Base-by-base conservation (phyloP, 2,329 filamentous ascomycete species). In the Aspergillus vadensis region DNA sequence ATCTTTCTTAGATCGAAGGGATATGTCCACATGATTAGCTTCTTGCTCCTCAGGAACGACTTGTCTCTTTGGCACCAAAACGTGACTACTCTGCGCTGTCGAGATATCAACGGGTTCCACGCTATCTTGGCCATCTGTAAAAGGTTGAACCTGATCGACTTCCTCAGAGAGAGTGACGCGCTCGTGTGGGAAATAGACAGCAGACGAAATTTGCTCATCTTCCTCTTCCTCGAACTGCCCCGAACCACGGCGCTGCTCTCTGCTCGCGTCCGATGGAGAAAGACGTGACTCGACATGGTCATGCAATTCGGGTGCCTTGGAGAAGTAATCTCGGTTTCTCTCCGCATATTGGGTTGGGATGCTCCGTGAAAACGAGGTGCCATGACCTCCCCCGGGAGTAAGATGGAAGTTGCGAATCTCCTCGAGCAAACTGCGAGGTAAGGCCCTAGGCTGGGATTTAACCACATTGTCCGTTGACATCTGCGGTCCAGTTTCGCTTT, bases 161-260 rank as follows among this genome's bases (percentile, higher is more conserved):
- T 69, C 71, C 57, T 74, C 73, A 8, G 72, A 65, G 5, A 73
- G 67, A 12, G 71, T 65, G n/a, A 73, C 69, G 21, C 83, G 82
- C 65, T 86, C 82, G 74, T 88, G 86, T 23, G 86, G 86, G 64
- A 85, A 87, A 70, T 88, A 88, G 36, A 86, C 77, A 12, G 86
- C 86, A 27, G 85, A 88, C 0, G 85, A 86, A 41, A 88, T 88
- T 62, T 87, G 85, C 70, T 88, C 86, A 58, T 85, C 86, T 36
- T 86, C 84, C n/a, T 85, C 82, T 51, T 84, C 82, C 36, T 83
- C 83, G 25, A 77, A 76, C 21, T 69, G 72, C 9, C 65, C 64
- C 7, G 68, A 67, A 25, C 61, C 65, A 30, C 65, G 65, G 44
- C 58, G 64, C 9, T 64, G 66, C 44, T 67, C 70, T 48, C 63